Evolutionary conservation across 2,329 filamentous ascomycete genomes (phyloP), one percentile per base, ranked within the genome.

Genomic region (Escovopsis sp.): DNA sequence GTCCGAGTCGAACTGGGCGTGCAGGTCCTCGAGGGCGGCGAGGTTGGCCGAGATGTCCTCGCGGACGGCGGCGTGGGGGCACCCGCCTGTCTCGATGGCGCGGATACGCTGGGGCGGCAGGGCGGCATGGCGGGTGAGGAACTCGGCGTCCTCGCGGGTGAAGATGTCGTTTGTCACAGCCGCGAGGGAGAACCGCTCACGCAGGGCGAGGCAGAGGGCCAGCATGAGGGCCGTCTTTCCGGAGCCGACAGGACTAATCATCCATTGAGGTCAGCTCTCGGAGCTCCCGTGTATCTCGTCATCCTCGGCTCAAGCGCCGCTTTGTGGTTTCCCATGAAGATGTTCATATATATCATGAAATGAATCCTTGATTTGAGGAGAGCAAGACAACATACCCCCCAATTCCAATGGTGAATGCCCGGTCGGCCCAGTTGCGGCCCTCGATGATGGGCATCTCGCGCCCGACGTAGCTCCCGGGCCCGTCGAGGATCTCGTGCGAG

Each of bases 151-250:
- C 66, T 98, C 91, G 49, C 83, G 82, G 16, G 89, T 96, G 71
- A 96, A 96, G 70, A 96, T 96, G 70, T 96, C 89, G 71, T 96
- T 96, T 39, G 91, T 98, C 16, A 98, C 89, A 45, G 87, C 91
- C 1, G 91, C 91, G 55, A 98, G 83, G 57, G 80, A 86, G 74
- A 84, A 88, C 42, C 74, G 69, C 39, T 79, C 71, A 47, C 91
- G 83, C 7, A 98, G 79, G 7, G 82, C 81, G 31, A 79, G 79
- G 68, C 87, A 95, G 51, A 96, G 83, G 33, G 84, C 81, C 10
- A 95, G 79, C 89, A 98, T 96, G 25, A 96, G 75, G 14, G 91
- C 91, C 0, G 91, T 96, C 64, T 98, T 98, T 57, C 91, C 91
- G 20, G 88, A 95, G 49, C 91, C 91, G 41, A 98, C 91, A 46